Base-by-base conservation (phyloP, 1,284 basidiomycete species). In the Porodaedalea pini region DNA sequence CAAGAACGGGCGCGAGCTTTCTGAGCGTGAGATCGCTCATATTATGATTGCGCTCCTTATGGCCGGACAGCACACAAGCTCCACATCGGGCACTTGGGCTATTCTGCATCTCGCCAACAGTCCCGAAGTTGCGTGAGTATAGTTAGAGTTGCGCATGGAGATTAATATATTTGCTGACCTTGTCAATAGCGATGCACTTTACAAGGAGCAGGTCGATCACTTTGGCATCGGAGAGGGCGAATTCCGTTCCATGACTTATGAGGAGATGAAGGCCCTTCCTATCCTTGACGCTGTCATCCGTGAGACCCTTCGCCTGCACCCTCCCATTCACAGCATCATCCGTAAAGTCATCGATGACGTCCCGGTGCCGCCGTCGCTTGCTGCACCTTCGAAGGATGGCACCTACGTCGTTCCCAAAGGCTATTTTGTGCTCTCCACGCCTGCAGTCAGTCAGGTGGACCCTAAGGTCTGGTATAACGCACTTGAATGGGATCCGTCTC, bases 1-100 rank as follows among this genome's bases (percentile, higher is more conserved):
- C 76, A 91, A 92, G 66, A 82, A 87, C 67, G 97, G 97, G 49
- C 78, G 82, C 40, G 69, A 78, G 1, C 80, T 99, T 32, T 81
- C 80, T 51, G 93, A 98, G 68, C 86, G 91, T 63, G 94, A 98
- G 71, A 90, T 99, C 62, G 94, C 97, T 0, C 96, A 98, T 69
- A 95, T 98, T 69, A 88, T 99, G 89, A 95, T 94, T 65, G 92
- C 93, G 19, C 80, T 95, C 47, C 83, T 96, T 62, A 95, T 96
- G 94, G 96, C 96, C 39, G 97, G 97, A 25, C 97, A 99, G 74
- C 97, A 99, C 75, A 99, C 97, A 0, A 92, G 89, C 65, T 95
- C 94, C 17, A 90, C 96, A 0, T 92, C 93, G 8, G 85, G 86
- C 23, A 87, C 92, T 3, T 99, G 97, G 97, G 73, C 88, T n/a